These are phyloP conservation scores for Pseudogymnoascus sp. DNA, from an alignment of 2,329 filamentous ascomycete species.

Conservation along the genomic window DNA sequence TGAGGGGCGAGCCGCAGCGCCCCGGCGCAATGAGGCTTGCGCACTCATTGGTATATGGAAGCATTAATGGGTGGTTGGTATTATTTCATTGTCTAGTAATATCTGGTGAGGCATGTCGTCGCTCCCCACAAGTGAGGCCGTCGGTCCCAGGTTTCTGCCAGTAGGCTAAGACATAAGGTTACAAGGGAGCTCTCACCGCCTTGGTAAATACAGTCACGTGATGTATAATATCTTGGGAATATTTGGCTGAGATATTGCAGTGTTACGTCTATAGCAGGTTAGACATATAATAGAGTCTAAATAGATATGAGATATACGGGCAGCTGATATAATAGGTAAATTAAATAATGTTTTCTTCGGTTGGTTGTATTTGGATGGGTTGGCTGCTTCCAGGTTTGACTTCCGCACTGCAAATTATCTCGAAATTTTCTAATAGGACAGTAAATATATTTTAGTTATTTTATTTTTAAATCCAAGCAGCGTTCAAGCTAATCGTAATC, in stretches of 20 bases:
- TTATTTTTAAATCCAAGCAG: not conserved
- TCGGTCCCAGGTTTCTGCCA: not conserved
- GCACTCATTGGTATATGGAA: constrained; percentile 8
- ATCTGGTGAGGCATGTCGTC: not conserved
- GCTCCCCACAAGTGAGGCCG: constrained; percentile 1
- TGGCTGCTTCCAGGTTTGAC: not conserved
- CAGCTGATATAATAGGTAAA: not conserved
- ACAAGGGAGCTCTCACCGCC: constrained; percentile 2
- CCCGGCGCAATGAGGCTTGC: constrained; percentile 8
- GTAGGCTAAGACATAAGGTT: not conserved
- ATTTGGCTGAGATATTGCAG: not conserved
- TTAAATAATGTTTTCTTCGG: not conserved
- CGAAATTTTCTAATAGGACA: not conserved
- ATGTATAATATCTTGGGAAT: not conserved
- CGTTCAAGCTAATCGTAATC: not conserved
- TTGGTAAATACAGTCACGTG: not conserved
- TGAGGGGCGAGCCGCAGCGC: constrained; percentile 4
- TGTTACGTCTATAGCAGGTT: not conserved
- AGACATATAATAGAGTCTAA: not conserved
- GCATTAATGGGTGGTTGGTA: not conserved
- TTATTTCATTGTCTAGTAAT: not conserved
- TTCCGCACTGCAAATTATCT: not conserved
- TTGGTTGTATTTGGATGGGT: not conserved
- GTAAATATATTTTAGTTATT: not conserved
- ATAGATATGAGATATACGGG: not conserved